phyloP scores from a whole-genome alignment of 1,139 yeast genomes.

The Eremothecium cymbalariae region DNA sequence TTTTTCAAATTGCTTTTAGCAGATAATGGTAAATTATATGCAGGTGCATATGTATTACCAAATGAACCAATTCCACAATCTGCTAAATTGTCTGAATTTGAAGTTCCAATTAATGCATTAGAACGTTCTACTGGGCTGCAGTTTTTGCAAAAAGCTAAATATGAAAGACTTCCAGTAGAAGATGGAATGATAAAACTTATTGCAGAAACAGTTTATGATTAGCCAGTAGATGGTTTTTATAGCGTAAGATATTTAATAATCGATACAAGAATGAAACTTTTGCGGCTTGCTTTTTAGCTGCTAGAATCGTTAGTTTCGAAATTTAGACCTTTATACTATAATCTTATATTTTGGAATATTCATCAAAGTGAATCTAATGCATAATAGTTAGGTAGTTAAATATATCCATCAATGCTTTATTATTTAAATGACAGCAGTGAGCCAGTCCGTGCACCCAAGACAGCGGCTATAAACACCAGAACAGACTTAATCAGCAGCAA shows the following conservation, averaged over 20 bases:
- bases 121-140: slow-evolving; percentile 84
- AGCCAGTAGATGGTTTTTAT: no score
- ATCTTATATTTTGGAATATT: no score
- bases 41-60: slow-evolving; percentile 91
- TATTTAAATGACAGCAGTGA: not conserved
- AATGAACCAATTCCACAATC: slow-evolving; percentile 65
- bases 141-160: slow-evolving; percentile 49
- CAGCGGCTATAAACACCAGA: not conserved
- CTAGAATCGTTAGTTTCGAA: no score
- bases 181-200: slow-evolving; percentile 1
- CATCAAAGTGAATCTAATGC: no score
- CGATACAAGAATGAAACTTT: no score
- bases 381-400: no score
- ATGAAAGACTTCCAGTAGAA: slow-evolving; percentile 3
- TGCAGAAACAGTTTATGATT: no score
- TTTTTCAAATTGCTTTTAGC: slow-evolving; percentile 87
- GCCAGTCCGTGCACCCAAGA: slow-evolving; percentile 4
- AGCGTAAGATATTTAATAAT: no score
- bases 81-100: slow-evolving; percentile 64
- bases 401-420: no score
- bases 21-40: slow-evolving; percentile 59
- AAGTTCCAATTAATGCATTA: slow-evolving; percentile 82
- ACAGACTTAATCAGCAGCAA: not conserved
- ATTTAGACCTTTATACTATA: no score
- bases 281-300: no score